Conservation (phyloP, 768 basidiomycete species). For the Calvatia gigantea region DNA sequence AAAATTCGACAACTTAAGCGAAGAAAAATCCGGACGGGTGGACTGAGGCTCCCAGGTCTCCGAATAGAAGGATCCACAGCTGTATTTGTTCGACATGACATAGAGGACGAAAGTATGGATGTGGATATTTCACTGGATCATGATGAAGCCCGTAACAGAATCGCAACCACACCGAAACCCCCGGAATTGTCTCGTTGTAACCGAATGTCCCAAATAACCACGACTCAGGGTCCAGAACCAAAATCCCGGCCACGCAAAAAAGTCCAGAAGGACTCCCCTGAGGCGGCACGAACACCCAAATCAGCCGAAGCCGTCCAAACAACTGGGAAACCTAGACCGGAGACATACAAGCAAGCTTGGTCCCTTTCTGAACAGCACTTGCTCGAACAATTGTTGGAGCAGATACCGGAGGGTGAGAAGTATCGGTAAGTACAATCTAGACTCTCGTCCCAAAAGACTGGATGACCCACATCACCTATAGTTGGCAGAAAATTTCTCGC, state of each 20-base stretch:
- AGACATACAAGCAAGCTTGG: constrained; percentile 87
- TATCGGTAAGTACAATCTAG: constrained; percentile 50
- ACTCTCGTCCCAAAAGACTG: background rate
- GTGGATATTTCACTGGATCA: constrained; percentile 50
- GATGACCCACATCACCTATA: constrained; percentile 21
- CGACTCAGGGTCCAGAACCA: background rate
- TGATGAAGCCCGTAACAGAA: constrained; percentile 12
- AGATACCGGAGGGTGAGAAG: constrained; percentile 75
- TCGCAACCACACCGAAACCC: background rate
- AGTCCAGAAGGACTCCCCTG: background rate
- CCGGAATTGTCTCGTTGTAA: background rate
- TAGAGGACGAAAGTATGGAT: constrained; percentile 57
- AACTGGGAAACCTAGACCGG: constrained; percentile 45
- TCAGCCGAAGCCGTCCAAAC: constrained; percentile 7
- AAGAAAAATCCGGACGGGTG: constrained; percentile 37
- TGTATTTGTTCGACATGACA: constrained; percentile 53
- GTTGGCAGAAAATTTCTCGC: constrained; percentile 78
- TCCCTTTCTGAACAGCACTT: constrained; percentile 71
- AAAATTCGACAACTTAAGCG: constrained; percentile 58
- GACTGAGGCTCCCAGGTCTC: constrained; percentile 26
- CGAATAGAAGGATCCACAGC: constrained; percentile 25
- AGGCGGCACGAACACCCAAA: background rate
- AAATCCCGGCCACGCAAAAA: constrained; percentile 3
- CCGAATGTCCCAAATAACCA: background rate
- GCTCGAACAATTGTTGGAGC: constrained; percentile 67